Percentiles rank a stretch among this genome's conserved stretches.
Conservation (phyloP, 139 green algal genomes). For the Picochlorum sp. region DNA sequence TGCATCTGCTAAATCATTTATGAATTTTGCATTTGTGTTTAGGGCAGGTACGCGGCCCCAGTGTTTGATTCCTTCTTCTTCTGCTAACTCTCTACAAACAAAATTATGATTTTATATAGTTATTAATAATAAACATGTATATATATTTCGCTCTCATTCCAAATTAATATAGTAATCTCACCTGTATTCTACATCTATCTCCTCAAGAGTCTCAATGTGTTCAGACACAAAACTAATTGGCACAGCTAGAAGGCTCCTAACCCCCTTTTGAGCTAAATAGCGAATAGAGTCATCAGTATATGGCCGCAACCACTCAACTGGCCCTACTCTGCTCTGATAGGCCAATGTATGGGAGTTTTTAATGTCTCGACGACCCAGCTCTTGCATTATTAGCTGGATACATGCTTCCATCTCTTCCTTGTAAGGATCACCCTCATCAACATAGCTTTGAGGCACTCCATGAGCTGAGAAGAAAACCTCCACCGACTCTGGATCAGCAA, state of each 20-base stretch:
- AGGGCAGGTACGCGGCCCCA: slow-evolving; percentile 95
- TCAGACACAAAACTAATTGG: slow-evolving; percentile 96
- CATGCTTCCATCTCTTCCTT: slow-evolving; percentile 98
- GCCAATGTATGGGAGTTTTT: slow-evolving; percentile 88
- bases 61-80: slow-evolving; percentile 65
- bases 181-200: slow-evolving; percentile 97
- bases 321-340: slow-evolving; percentile 93
- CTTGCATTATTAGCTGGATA: slow-evolving; percentile 84
- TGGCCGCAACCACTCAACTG: slow-evolving; percentile 93
- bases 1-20: slow-evolving; percentile 87
- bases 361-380: slow-evolving; percentile 55
- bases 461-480: slow-evolving; percentile 95
- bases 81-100: slow-evolving; percentile 59
- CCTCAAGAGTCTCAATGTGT: slow-evolving; percentile 99
- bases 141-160: neutral
- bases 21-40: slow-evolving; percentile 86
- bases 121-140: neutral
- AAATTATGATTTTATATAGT: neutral
- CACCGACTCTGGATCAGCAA: slow-evolving; percentile 24
- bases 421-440: slow-evolving; percentile 93
- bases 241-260: slow-evolving; percentile 80
- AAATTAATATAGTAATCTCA: slow-evolving; percentile 2
- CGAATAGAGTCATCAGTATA: slow-evolving; percentile 96
- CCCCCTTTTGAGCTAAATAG: slow-evolving; percentile 66
- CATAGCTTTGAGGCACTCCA: slow-evolving; percentile 92